A percentile compares a stretch with the other conserved stretches of the same genome.
Conservation (phyloP, 306 rosid species). For the Phaseolus lunatus region DNA sequence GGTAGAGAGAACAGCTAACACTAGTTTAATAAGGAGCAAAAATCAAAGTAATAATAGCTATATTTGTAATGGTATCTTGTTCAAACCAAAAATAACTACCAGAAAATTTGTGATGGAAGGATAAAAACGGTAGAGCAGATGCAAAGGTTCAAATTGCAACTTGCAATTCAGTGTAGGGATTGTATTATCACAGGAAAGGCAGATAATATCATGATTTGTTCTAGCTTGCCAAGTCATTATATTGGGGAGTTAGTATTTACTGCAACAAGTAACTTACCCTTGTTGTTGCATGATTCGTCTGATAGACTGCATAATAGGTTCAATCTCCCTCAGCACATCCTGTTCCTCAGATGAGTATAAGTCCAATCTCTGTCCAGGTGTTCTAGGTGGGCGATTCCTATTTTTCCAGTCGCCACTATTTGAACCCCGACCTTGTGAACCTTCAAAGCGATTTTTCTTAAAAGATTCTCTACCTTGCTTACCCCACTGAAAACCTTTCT, state of each 20-base stretch:
- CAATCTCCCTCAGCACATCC: slow-evolving; percentile 63
- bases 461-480: slow-evolving; percentile 55
- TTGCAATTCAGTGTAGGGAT: slow-evolving; percentile 29
- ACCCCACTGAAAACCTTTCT: slow-evolving; percentile 62
- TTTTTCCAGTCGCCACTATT: slow-evolving; percentile 71
- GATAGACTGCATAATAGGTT: slow-evolving; percentile 69
- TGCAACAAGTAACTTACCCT: slow-evolving; percentile 66
- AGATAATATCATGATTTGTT: not conserved
- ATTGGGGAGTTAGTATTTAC: not conserved
- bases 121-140: slow-evolving; percentile 31
- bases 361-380: slow-evolving; percentile 78
- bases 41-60: slow-evolving; percentile 22
- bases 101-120: not conserved
- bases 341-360: slow-evolving; percentile 82
- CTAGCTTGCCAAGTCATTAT: not conserved
- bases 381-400: slow-evolving; percentile 59
- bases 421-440: slow-evolving; percentile 75
- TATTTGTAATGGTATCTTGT: slow-evolving; percentile 19
- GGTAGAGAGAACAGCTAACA: not conserved
- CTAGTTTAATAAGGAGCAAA: slow-evolving; percentile 10
- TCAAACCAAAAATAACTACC: not conserved
- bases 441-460: slow-evolving; percentile 65
- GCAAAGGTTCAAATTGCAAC: slow-evolving; percentile 34
- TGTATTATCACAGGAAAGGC: not conserved
- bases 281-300: slow-evolving; percentile 80